These are phyloP conservation scores for Croton setiger DNA, from an alignment of 441 rosid species.

Conservation along the genomic window DNA sequence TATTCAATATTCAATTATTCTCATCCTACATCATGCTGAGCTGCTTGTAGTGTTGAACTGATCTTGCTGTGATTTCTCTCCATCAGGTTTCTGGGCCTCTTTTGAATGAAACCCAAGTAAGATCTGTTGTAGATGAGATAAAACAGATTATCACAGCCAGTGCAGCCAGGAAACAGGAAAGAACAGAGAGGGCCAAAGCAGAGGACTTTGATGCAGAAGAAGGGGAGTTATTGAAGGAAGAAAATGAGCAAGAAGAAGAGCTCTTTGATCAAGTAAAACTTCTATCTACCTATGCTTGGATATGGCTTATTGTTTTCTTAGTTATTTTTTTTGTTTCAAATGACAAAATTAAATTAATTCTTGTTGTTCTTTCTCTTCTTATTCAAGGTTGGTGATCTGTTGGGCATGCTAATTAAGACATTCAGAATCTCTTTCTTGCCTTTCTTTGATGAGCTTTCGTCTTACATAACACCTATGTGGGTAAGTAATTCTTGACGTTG, in stretches of 20 bases:
- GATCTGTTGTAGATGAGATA: constrained; percentile 87
- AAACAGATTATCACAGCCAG: constrained; percentile 94
- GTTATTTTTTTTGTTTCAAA: neutral
- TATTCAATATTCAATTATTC: neutral
- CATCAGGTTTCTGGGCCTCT: constrained; percentile 74
- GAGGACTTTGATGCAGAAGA: constrained; percentile 99
- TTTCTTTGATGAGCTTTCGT: constrained; percentile 79
- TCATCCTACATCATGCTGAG: neutral
- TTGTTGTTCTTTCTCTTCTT: constrained; percentile 14
- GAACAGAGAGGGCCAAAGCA: constrained; percentile 89
- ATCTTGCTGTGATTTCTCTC: constrained; percentile 1
- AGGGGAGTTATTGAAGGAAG: constrained; percentile 93
- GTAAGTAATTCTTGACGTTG: constrained; percentile 41
- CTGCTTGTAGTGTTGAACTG: neutral
- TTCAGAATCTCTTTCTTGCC: constrained; percentile 79
- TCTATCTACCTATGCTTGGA: constrained; percentile 1
- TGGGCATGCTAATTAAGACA: constrained; percentile 87
- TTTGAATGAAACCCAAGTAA: constrained; percentile 83
- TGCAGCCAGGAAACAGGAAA: constrained; percentile 79
- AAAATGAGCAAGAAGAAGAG: constrained; percentile 98
- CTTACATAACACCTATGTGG: constrained; percentile 93
- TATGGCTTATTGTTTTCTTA: neutral
- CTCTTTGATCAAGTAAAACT: constrained; percentile 84
- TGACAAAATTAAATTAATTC: neutral
- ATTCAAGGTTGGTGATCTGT: constrained; percentile 75